Base-by-base conservation (phyloP, 2,329 filamentous ascomycete species). In the Aureobasidium leucospermi region DNA sequence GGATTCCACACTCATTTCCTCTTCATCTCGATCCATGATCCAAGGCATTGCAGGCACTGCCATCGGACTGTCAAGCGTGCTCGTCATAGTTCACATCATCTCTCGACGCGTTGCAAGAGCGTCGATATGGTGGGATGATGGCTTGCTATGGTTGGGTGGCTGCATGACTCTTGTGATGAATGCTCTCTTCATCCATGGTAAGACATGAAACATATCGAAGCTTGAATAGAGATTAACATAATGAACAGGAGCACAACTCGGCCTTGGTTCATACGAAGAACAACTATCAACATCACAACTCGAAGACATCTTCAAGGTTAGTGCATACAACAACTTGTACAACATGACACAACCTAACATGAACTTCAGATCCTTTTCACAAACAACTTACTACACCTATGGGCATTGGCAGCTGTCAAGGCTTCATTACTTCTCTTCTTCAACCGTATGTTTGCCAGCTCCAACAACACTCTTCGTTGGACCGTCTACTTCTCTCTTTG, bases 341-440 rank as follows among this genome's bases (percentile, higher is more conserved):
- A 29, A 39, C 39, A 15, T 16, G 15, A 43, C 51, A 55, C 39
- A 55, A 55, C 4, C 55, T 48, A 48, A 58, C 43, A 45, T 38
- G 13, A 15, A 36, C 34, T n/a, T 34, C 23, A 58, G 55, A 31
- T 48, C 23, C 55, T 58, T 23, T 58, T 58, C 28, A 48, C 42
- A 7, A 58, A 39, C 42, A 58, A 58, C 34, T 43, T 58, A 32
- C 45, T 58, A 9, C 55, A 48, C 15, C 41, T 59, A 3, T 59
- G 57, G 57, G 38, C 58, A 31, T 7, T 60, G 16, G 45, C 58
- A 6, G 16, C 31, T 3, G 47, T 60, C 36, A 78, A 79, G 66
- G 68, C 73, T 11, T 77, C 75, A 0, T 77, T 79, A 43, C 66
- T 79, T 1, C 68, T 79, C 60, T 77, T 78, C 62, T 79, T 78